Conservation (phyloP, 371 early-diverging fungal species). For the Lichtheimia hyalospora region DNA sequence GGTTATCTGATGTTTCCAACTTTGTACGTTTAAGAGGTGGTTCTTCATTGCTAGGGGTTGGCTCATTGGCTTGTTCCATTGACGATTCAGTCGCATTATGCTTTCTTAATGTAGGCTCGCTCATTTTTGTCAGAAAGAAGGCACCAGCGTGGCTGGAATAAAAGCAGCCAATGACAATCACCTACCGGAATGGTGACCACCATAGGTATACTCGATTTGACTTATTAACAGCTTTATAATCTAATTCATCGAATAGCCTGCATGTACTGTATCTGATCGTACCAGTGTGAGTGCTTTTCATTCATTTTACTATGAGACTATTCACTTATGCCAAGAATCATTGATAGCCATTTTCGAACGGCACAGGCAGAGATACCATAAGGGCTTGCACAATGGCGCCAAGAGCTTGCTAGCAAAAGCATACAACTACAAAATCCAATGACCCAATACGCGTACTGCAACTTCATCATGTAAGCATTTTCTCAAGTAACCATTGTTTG, state of each 20-base stretch:
- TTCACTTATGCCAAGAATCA: not conserved
- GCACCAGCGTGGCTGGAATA: too few relatives aligned
- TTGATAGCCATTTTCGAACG: conserved; percentile 7
- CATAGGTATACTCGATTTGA: not conserved
- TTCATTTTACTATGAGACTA: not conserved
- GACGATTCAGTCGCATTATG: too few relatives aligned
- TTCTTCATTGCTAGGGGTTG: too few relatives aligned
- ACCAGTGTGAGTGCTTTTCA: not conserved
- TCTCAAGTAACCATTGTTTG: not conserved
- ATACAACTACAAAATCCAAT: not conserved
- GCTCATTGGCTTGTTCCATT: too few relatives aligned
- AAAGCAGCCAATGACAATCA: too few relatives aligned
- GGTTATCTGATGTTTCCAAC: too few relatives aligned
- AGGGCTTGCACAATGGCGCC: conserved; percentile 20
- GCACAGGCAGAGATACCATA: not conserved
- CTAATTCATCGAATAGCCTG: not conserved
- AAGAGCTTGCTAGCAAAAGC: conserved; percentile 13
- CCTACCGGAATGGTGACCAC: not conserved
- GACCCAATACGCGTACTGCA: not conserved
- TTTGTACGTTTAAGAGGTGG: too few relatives aligned
- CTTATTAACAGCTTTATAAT: not conserved
- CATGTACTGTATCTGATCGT: not conserved
- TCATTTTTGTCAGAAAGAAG: too few relatives aligned
- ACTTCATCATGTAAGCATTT: not conserved
- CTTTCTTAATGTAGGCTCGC: too few relatives aligned